Base-by-base conservation (phyloP, 257 asterid genomes). In the Primulina eburnea region DNA sequence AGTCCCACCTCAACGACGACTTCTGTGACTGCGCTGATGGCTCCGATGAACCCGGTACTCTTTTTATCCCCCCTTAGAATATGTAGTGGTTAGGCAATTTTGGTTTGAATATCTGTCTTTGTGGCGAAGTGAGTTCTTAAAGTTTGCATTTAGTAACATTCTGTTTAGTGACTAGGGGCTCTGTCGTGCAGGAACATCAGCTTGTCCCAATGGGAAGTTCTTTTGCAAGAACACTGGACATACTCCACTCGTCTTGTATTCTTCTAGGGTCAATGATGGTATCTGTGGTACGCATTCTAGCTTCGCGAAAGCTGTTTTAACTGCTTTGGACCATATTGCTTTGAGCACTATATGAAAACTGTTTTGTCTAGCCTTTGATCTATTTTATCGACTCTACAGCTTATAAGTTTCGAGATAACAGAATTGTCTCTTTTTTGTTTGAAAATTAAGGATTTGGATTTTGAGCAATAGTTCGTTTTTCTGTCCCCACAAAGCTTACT, bases 21-120 rank as follows among this genome's bases (percentile, higher is more conserved):
- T 92, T 87, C 83, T 92, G 98, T 32, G 98, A 92, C 80, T 92
- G 98, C 73, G 87, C 79, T 8, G 98, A 92, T 81, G 98, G 96
- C 77, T 85, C 98, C 30, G 98, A 92, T 69, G 98, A 92, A 83
- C 98, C 98, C n/a, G 98, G 98, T 92, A 76, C 56, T 76, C 60
- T 14, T 69, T 71, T 38, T 58, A 53, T 67, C 55, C 52, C 34
- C 30, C 29, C 20, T 53, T 57, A 21, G 33, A 26, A 33, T 65
- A 40, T 47, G 24, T 57, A 21, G 17, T 57, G 33, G 5, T 8
- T 26, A 40, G 28, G 52, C 20, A 26, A 37, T 55, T 21, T 21
- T 60, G 21, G 40, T 53, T 76, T n/a, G 56, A 28, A 53, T 37
- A 24, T 11, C 63, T 65, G 76, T 35, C 68, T 8, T 38, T 34